Evolutionary conservation across 164 flowering plant species (phyloP), one percentile per base, ranked within the genome.

Genomic region (Sedum album): DNA sequence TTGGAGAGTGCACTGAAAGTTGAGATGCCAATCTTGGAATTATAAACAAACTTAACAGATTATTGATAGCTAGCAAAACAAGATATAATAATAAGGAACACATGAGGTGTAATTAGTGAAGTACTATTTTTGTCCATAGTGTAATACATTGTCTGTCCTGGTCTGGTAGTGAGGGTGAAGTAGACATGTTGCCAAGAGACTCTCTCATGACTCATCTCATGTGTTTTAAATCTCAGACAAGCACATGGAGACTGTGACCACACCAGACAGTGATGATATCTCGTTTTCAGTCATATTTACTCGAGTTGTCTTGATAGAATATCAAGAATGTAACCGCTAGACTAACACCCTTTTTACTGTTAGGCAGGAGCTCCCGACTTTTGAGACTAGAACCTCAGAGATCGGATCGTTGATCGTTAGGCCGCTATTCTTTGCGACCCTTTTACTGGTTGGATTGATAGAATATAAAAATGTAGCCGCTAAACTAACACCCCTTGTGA

Each of bases 11-110:
- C 57, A 49, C 57, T 49, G 57, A 49, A 49, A n/a, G 25, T 18
- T 49, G 57, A 49, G 57, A 49, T 49, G 57, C 57, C 25, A 25
- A n/a, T 49, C 57, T 49, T n/a, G 57, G 57, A 49, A 20, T 35
- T 35, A 35, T 35, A 35, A 35, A 35, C 38, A 35, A 35, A 35
- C n/a, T n/a, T n/a, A 35, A 3, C 38, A 3, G 38, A 35, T 7
- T 35, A 3, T 35, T 35, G 38, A 35, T 3, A 35, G 48, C 48
- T 15, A 42, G 48, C 48, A 10, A 42, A 42, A 42, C 48, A 8
- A 2, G 17, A 10, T 42, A 42, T 15, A 2, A 42, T 42, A 42
- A 42, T 42, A 42, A 48, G 53, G 23, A 48, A 20, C 53, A 18
- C 53, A 48, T 48, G 53, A 48, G 53, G 53, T 9, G 18, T 49